A percentile compares a stretch with the other conserved stretches of the same genome.
These are phyloP conservation scores for Gamsiella multidivaricata DNA, from an alignment of 192 early-diverging fungal genomes.

Conservation along the genomic window DNA sequence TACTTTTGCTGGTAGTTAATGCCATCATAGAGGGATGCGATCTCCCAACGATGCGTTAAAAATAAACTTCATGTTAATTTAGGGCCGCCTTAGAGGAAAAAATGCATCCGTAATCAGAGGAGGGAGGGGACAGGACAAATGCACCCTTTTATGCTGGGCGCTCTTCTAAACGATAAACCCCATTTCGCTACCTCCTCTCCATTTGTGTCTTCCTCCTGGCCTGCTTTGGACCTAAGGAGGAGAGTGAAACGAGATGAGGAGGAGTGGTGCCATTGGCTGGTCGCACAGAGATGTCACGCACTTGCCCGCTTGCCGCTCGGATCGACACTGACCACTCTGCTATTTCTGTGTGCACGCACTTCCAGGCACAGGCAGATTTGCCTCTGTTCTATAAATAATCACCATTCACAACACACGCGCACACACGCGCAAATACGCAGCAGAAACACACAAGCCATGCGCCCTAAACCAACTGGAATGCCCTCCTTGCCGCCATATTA, in stretches of 20 bases:
- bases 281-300: not conserved
- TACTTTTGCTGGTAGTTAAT: not conserved
- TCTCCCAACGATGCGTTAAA: not conserved
- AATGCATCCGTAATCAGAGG: too few relatives aligned
- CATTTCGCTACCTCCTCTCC: too few relatives aligned
- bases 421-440: not conserved
- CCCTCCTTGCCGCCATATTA: too few relatives aligned
- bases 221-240: too few relatives aligned
- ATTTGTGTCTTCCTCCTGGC: too few relatives aligned
- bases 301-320: not conserved
- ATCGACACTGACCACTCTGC: not conserved
- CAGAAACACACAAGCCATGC: too few relatives aligned
- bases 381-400: not conserved
- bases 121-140: too few relatives aligned
- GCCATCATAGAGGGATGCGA: too few relatives aligned
- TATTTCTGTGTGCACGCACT: conserved; percentile 15
- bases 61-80: not conserved
- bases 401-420: not conserved
- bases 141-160: too few relatives aligned
- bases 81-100: not conserved
- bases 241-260: too few relatives aligned
- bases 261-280: not conserved
- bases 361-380: not conserved
- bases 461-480: too few relatives aligned
- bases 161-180: too few relatives aligned